Evolutionary conservation across 768 basidiomycete species (phyloP).

Genomic region (Tephrocybe sp.): DNA sequence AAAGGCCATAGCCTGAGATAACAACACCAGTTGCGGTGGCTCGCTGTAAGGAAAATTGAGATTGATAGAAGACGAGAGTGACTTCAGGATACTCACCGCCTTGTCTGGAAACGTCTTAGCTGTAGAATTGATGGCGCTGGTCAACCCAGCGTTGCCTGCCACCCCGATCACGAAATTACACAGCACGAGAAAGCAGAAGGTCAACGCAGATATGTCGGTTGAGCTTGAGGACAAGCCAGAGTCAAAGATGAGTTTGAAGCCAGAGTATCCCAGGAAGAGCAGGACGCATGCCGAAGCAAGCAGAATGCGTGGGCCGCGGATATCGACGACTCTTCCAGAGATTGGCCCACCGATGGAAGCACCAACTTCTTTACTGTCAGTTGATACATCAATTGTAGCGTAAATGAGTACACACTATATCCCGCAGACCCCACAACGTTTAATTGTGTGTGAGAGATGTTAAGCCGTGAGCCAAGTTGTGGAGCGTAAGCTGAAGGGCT

Average conservation of each 20-base stretch:
- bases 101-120: constrained; percentile 81
- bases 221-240: constrained; percentile 40
- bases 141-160: constrained; percentile 73
- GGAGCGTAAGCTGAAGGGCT: constrained; percentile 73
- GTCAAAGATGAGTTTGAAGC: constrained; percentile 70
- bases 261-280: constrained; percentile 71
- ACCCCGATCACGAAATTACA: constrained; percentile 75
- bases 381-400: too few species aligned
- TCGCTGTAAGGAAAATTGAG: constrained; percentile 46
- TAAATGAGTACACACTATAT: constrained; percentile 51
- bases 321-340: background rate
- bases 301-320: constrained; percentile 69
- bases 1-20: constrained; percentile 86
- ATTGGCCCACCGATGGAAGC: background rate
- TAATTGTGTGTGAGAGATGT: constrained; percentile 76
- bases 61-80: background rate
- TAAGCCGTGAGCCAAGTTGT: constrained; percentile 74
- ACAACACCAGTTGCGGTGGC: constrained; percentile 78
- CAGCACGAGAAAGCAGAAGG: constrained; percentile 51
- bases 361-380: too few species aligned
- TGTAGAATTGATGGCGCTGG: constrained; percentile 71
- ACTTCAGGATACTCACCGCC: constrained; percentile 57
- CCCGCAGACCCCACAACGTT: constrained; percentile 79
- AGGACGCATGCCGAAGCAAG: constrained; percentile 58
- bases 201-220: constrained; percentile 37